Evolutionary conservation across 2,329 filamentous ascomycete genomes (phyloP).

Genomic region (Neurospora sp.): DNA sequence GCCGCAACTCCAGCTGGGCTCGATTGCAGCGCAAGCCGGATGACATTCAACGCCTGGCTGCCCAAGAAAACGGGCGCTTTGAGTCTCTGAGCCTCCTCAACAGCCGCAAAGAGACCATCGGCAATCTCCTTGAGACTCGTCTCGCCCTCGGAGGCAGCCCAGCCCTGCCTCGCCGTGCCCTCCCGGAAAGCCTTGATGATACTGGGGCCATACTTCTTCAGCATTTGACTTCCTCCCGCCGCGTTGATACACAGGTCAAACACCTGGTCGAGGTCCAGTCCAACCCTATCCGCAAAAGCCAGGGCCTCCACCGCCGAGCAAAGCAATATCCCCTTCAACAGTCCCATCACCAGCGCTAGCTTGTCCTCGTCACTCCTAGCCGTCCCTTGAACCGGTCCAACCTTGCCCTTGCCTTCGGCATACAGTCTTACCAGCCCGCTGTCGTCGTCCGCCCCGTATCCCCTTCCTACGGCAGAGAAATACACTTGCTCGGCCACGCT

Average conservation of each 20-base stretch:
- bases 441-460: slow-evolving; percentile 38
- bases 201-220: slow-evolving; percentile 27
- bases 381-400: slow-evolving; percentile 20
- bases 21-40: slow-evolving; percentile 22
- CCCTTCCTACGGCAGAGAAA: slow-evolving; percentile 46
- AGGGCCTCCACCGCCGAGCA: slow-evolving; percentile 33
- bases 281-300: slow-evolving; percentile 29
- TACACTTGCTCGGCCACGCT: slow-evolving; percentile 56
- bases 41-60: slow-evolving; percentile 28
- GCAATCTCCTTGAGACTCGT: slow-evolving; percentile 22
- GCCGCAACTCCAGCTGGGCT: slow-evolving; percentile 12
- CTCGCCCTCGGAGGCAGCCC: slow-evolving; percentile 8
- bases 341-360: slow-evolving; percentile 26
- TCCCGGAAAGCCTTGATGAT: slow-evolving; percentile 28
- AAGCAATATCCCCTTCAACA: slow-evolving; percentile 34
- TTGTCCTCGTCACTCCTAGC: slow-evolving; percentile 26
- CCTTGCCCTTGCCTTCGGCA: slow-evolving; percentile 26
- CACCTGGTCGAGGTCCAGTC: slow-evolving; percentile 34
- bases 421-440: slow-evolving; percentile 33
- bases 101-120: slow-evolving; percentile 25
- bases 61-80: slow-evolving; percentile 32
- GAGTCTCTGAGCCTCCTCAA: slow-evolving; percentile 32
- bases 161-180: slow-evolving; percentile 15
- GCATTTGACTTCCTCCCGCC: slow-evolving; percentile 31
- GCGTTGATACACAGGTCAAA: slow-evolving; percentile 35